Conservation (phyloP, 495 filamentous ascomycete genomes). For the Hypoxylon crocopeplum region DNA sequence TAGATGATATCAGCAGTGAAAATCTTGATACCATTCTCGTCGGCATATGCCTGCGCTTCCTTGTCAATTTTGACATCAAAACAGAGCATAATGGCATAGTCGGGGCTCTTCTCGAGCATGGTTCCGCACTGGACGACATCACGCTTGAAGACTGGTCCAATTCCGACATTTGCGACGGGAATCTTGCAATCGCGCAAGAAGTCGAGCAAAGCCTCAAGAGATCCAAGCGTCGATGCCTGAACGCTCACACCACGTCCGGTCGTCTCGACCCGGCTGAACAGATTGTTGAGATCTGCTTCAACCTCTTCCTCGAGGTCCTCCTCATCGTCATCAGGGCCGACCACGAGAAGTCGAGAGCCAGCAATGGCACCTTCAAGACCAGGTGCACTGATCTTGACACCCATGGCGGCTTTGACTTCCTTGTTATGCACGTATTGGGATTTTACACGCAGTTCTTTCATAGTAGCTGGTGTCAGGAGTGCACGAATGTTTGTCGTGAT, state of each 20-base stretch:
- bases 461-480: constrained; percentile 90
- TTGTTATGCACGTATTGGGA: constrained; percentile 98
- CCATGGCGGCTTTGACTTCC: constrained; percentile 96
- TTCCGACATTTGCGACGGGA: constrained; percentile 95
- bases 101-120: constrained; percentile 96
- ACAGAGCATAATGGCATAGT: constrained; percentile 98
- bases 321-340: constrained; percentile 94
- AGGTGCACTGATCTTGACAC: constrained; percentile 98
- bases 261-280: constrained; percentile 87
- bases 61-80: constrained; percentile 99
- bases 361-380: constrained; percentile 97
- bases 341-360: constrained; percentile 90
- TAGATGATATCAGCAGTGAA: constrained; percentile 99
- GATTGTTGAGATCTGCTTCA: constrained; percentile 89
- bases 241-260: constrained; percentile 94
- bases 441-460: constrained; percentile 93
- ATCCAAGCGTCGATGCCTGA: constrained; percentile 96
- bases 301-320: constrained; percentile 96
- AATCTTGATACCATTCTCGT: constrained; percentile 95
- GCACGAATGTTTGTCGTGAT: constrained; percentile 96
- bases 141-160: constrained; percentile 97
- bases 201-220: constrained; percentile 93
- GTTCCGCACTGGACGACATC: constrained; percentile 96
- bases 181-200: constrained; percentile 95
- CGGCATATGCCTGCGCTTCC: constrained; percentile 88